Evolutionary conservation across 352 stramenopile genomes (phyloP).

Genomic region (Phytopythium chamaehyphon): DNA sequence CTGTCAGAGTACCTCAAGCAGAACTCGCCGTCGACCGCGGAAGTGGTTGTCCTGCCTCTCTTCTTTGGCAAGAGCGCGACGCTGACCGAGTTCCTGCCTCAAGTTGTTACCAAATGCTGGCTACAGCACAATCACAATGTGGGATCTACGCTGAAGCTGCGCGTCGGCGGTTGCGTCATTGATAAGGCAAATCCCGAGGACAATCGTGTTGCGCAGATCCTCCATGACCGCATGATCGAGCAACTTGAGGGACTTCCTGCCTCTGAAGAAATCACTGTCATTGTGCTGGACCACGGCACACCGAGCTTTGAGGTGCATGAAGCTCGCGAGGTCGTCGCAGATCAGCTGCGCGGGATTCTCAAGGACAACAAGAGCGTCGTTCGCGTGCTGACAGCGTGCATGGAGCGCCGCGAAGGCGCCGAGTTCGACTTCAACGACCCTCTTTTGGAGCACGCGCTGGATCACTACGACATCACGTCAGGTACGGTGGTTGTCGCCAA

Average conservation of each 20-base stretch:
- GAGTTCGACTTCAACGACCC: constrained; percentile 84
- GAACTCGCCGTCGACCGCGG: constrained; percentile 2
- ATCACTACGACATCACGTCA: constrained; percentile 54
- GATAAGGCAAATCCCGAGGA: constrained; percentile 41
- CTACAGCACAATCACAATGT: constrained; percentile 2
- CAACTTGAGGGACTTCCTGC: constrained; percentile 22
- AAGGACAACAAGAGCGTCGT: constrained; percentile 29
- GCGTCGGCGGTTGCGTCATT: constrained; percentile 56
- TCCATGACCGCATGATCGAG: constrained; percentile 44
- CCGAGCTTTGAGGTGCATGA: constrained; percentile 69
- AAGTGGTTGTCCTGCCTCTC: constrained; percentile 64
- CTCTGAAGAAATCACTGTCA: constrained; percentile 36
- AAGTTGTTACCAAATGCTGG: constrained; percentile 49
- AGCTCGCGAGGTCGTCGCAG: constrained; percentile 47
- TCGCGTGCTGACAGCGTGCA: constrained; percentile 54
- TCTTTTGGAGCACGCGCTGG: constrained; percentile 55
- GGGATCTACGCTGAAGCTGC: constrained; percentile 19
- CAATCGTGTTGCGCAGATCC: constrained; percentile 56
- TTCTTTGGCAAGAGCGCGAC: constrained; percentile 80
- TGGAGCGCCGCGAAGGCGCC: constrained; percentile 68
- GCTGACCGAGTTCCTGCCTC: constrained; percentile 71
- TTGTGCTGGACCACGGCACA: constrained; percentile 79
- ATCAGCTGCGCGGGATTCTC: constrained; percentile 41
- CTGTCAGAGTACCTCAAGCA: constrained; percentile 36
- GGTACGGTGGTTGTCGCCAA: constrained; percentile 67